phyloP scores from a whole-genome alignment of 139 green algal species.

The Chlorella vulgaris region DNA sequence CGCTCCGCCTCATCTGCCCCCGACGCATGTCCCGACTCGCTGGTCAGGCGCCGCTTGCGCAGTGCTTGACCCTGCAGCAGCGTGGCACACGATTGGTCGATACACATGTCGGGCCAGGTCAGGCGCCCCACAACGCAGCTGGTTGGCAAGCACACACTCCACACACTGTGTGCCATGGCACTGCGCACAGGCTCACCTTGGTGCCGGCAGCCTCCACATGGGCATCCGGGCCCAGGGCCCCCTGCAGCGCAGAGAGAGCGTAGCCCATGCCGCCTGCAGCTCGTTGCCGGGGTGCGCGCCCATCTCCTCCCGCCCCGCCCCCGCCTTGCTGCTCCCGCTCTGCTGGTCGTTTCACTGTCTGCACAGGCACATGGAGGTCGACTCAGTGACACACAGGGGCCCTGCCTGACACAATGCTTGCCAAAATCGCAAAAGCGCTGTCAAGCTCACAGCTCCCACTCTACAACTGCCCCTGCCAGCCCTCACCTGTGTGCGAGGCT shows the following conservation, averaged over 20 bases:
- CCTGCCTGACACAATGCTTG: neutral
- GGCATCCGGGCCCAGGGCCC: neutral
- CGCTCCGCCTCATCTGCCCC: neutral
- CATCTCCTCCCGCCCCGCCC: neutral
- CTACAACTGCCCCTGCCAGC: no score
- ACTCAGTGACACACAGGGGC: no score
- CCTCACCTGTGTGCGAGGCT: conserved; percentile 16
- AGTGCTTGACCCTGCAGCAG: neutral
- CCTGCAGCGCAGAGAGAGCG: neutral
- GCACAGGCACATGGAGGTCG: neutral
- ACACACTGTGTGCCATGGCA: no score
- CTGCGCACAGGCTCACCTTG: conserved; percentile 1
- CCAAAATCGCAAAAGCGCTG: no score
- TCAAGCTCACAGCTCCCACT: no score
- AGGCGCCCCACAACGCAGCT: no score
- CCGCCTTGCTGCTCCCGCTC: conserved; percentile 11
- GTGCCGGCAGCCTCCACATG: neutral
- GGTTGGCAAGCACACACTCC: neutral
- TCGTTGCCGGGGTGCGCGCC: neutral
- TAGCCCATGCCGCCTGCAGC: conserved; percentile 6
- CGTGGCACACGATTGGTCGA: neutral
- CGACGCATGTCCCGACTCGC: neutral
- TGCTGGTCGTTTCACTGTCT: conserved; percentile 7
- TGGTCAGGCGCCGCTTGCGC: conserved; percentile 21
- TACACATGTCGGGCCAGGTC: no score